Conservation (phyloP, 345 rosid species). For the Linum tenue region DNA sequence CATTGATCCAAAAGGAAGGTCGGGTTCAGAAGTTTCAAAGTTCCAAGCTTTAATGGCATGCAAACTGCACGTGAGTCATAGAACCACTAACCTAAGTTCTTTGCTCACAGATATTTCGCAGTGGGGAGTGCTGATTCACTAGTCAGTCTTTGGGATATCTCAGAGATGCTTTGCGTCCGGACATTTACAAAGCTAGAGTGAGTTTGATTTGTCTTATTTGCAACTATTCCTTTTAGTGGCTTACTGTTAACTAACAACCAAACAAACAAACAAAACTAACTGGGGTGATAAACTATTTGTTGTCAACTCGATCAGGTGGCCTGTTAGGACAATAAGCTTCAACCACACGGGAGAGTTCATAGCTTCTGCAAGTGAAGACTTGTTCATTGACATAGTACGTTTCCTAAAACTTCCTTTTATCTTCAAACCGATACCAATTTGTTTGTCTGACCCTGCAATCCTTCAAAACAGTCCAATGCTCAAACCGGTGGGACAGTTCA, state of each 20-base stretch:
- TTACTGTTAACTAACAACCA: not conserved
- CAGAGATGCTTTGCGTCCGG: constrained; percentile 84
- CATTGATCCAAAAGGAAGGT: constrained; percentile 94
- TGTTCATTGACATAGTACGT: constrained; percentile 78
- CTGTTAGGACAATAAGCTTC: constrained; percentile 89
- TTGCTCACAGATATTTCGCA: constrained; percentile 66
- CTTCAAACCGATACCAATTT: not conserved
- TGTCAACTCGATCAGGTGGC: constrained; percentile 50
- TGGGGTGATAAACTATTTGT: not conserved
- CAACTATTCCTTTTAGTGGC: not conserved
- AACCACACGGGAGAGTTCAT: constrained; percentile 71
- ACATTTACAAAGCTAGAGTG: constrained; percentile 88
- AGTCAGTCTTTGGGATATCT: constrained; percentile 97
- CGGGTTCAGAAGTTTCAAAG: constrained; percentile 9
- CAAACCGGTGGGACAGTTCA: constrained; percentile 73
- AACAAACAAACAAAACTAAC: no score
- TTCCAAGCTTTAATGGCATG: not conserved
- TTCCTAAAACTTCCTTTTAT: constrained; percentile 3
- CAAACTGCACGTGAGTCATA: not conserved
- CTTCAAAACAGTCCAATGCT: constrained; percentile 61
- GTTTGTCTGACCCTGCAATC: constrained; percentile 29
- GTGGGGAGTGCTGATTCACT: constrained; percentile 99
- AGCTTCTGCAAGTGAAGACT: constrained; percentile 94
- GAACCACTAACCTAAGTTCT: constrained; percentile 1
- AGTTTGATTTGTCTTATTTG: constrained; percentile 17